A percentile compares a stretch with the other conserved stretches of the same genome.
Conservation (phyloP, 169 alveolate species). For the Sarcocystis neurona region DNA sequence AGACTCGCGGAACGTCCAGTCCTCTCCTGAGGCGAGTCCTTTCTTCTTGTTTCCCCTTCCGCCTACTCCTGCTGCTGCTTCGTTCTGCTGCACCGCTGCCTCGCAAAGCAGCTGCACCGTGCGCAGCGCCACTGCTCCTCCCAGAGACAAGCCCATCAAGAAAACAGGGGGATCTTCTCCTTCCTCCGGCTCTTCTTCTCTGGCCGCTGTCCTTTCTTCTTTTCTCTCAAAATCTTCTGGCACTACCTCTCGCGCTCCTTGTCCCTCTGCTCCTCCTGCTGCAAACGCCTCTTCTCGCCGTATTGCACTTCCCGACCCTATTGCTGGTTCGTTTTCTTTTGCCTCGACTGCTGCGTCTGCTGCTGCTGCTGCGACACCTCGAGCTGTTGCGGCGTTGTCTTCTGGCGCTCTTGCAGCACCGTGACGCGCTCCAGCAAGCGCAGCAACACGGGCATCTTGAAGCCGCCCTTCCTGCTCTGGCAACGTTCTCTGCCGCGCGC, state of each 20-base stretch:
- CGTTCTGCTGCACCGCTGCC: neutral
- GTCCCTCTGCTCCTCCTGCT: neutral
- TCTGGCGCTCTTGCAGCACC: too few species aligned
- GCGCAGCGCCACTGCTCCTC: slow-evolving; percentile 47
- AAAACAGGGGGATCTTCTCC: slow-evolving; percentile 41
- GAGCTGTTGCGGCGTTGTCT: neutral
- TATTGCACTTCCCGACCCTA: neutral
- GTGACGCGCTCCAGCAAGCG: too few species aligned
- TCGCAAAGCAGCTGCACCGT: slow-evolving; percentile 12
- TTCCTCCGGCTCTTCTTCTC: neutral
- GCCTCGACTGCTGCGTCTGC: neutral
- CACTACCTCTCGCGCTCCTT: neutral
- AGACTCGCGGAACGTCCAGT: neutral
- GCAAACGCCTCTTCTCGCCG: neutral
- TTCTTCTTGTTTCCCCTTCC: neutral
- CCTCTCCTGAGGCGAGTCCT: neutral
- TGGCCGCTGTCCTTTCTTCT: too few species aligned
- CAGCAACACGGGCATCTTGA: too few species aligned
- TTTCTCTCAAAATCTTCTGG: too few species aligned
- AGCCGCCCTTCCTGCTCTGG: too few species aligned
- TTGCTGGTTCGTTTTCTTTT: neutral
- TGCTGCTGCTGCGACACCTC: neutral
- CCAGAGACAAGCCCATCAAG: slow-evolving; percentile 65
- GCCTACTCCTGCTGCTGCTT: neutral
- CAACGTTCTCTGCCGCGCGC: neutral